Conservation (phyloP, 352 stramenopile species). For the Phytophthora pseudosyringae region DNA sequence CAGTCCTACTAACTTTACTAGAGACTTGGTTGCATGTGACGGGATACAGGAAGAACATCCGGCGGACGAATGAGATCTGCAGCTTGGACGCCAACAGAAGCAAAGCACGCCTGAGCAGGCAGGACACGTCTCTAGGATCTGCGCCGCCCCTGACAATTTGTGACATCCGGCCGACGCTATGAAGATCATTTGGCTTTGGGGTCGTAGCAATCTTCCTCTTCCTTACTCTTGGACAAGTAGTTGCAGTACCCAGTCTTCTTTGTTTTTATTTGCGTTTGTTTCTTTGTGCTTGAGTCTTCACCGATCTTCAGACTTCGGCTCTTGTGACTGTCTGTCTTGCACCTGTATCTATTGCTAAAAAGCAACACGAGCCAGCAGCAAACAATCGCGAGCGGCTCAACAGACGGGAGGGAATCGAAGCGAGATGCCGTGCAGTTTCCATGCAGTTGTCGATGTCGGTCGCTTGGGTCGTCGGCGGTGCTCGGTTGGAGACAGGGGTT, state of each 20-base stretch:
- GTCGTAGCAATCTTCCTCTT: slow-evolving; percentile 34
- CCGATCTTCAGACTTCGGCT: slow-evolving; percentile 34
- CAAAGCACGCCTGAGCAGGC: slow-evolving; percentile 7
- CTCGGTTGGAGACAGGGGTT: slow-evolving; percentile 15
- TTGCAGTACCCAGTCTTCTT: slow-evolving; percentile 45
- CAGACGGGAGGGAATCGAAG: slow-evolving; percentile 21
- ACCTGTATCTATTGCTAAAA: slow-evolving; percentile 29
- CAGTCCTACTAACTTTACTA: too few relatives aligned
- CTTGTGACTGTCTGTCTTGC: slow-evolving; percentile 30
- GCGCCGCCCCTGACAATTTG: slow-evolving; percentile 10
- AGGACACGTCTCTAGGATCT: slow-evolving; percentile 15
- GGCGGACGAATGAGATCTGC: too few relatives aligned
- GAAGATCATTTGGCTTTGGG: slow-evolving; percentile 19
- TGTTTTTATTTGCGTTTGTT: slow-evolving; percentile 55
- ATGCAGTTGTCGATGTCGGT: slow-evolving; percentile 30
- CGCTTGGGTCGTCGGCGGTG: slow-evolving; percentile 12
- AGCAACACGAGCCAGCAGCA: slow-evolving; percentile 24
- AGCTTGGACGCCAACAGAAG: slow-evolving; percentile 9
- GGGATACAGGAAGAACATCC: too few relatives aligned
- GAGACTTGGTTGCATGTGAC: too few relatives aligned
- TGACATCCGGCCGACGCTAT: slow-evolving; percentile 12
- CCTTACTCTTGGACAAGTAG: slow-evolving; percentile 41
- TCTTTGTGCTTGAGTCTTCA: slow-evolving; percentile 45
- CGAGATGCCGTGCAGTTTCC: slow-evolving; percentile 33
- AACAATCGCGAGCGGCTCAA: slow-evolving; percentile 28